Base-by-base conservation (phyloP, 2,329 filamentous ascomycete genomes). In the Aspergillus sclerotialis region DNA sequence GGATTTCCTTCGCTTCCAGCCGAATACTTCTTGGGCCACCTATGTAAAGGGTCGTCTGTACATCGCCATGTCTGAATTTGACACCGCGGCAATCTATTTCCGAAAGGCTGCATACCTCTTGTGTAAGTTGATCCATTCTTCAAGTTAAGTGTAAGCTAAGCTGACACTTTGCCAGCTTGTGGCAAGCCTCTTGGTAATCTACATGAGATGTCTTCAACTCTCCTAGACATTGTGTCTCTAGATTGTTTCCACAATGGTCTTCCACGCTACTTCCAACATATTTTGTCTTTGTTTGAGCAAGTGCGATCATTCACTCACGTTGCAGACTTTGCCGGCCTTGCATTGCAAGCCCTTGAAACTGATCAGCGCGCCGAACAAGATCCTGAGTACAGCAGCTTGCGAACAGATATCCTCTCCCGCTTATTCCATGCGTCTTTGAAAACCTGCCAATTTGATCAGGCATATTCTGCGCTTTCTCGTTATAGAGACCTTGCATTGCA, bases 31-130 rank as follows among this genome's bases (percentile, higher is more conserved):
- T 18, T 82, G 78, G 78, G 67, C 73, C 10, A 72, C 67, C 5
- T 98, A 98, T 54, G 74, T 96, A 4, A 86, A 89, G 58, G 92
- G 84, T 2, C 80, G 92, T 18, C 72, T 94, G 31, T 75, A 78
- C 45, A 68, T 96, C 21, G 78, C 80, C 4, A 74, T 82, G 43
- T 82, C 81, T 35, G 82, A 94, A 52, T 80, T 80, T 55, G 75
- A 77, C 38, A 70, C 76, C 25, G 90, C 92, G 35, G 76, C 85
- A 17, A 67, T 76, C 17, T 76, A 78, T 52, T 95, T 98, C 61
- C 80, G 80, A 46, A 90, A 83, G 55, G 85, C 88, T 39, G 85
- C 87, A 13, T 82, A 85, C 50, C 81, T 82, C 36, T 77, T 94
- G 60, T 81, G 86, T 89, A 75, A 68, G 82, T 72, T 34, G 25